A percentile compares a stretch with the other conserved stretches of the same genome.
Evolutionary conservation across 23 red algal genomes (phyloP).

Genomic region (Cyanidiococcus yangmingshanensis): DNA sequence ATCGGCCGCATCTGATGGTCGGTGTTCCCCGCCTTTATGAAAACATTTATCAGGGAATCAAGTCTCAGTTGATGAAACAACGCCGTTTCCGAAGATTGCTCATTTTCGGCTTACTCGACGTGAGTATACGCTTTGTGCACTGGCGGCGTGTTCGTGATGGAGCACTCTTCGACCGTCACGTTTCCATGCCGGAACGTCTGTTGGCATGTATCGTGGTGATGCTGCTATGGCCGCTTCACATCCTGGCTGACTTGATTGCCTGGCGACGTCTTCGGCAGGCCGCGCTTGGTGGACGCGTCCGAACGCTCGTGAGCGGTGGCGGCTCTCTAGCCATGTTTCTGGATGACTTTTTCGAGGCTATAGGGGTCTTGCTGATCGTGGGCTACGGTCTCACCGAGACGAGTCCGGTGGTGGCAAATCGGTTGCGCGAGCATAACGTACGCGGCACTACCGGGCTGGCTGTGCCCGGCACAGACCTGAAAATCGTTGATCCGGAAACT

Average conservation of each 20-base stretch:
- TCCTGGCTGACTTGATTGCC: constrained; percentile 36
- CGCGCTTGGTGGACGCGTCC: constrained; percentile 43
- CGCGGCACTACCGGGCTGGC: constrained; percentile 61
- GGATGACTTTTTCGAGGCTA: constrained; percentile 89
- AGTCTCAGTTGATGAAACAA: constrained; percentile 29
- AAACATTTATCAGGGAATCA: constrained; percentile 56
- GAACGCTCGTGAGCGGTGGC: constrained; percentile 63
- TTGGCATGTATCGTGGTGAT: constrained; percentile 19
- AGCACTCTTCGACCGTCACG: constrained; percentile 20
- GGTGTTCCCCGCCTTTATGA: constrained; percentile 88
- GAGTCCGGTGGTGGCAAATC: constrained; percentile 66
- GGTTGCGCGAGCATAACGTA: constrained; percentile 64
- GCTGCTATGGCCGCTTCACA: constrained; percentile 51
- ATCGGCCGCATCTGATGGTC: constrained; percentile 59
- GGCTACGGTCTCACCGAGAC: constrained; percentile 95
- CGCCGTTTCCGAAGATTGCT: constrained; percentile 21
- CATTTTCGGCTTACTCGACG: constrained; percentile 32
- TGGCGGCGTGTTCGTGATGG: constrained; percentile 26
- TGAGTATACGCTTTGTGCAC: constrained; percentile 35
- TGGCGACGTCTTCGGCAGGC: constrained; percentile 53
- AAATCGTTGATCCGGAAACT: constrained; percentile 66
- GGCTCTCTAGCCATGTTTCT: constrained; percentile 71
- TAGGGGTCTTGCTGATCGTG: constrained; percentile 52
- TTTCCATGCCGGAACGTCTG: not conserved
- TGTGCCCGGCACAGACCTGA: constrained; percentile 40